Conservation (phyloP, 768 basidiomycete genomes). For the Leccinum barrowsii region DNA sequence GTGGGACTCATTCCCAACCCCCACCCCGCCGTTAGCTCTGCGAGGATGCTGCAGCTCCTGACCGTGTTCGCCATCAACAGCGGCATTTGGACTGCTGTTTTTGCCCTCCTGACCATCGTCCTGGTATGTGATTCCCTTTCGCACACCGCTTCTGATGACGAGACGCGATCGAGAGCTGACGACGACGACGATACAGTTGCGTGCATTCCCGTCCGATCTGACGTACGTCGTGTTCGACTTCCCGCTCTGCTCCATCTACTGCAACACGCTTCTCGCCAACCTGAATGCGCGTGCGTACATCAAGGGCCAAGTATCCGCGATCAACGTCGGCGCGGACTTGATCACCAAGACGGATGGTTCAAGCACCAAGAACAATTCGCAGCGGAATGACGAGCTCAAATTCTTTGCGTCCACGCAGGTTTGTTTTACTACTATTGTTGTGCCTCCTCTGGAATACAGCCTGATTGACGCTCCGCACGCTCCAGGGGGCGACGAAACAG, state of each 20-base stretch:
- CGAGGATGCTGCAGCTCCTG: conserved; percentile 3
- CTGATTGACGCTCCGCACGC: neutral
- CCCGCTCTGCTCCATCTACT: conserved; percentile 1
- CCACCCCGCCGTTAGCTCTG: neutral
- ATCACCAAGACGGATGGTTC: neutral
- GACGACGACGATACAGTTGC: neutral
- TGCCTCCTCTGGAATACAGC: neutral
- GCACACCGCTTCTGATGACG: neutral
- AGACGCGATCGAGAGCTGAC: neutral
- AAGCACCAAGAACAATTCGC: neutral
- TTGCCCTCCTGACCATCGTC: neutral
- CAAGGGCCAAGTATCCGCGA: neutral
- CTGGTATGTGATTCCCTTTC: neutral
- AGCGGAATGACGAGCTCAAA: neutral
- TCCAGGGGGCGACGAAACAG: neutral
- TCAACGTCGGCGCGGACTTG: neutral
- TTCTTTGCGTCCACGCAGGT: conserved; percentile 2
- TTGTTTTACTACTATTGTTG: neutral
- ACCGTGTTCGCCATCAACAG: conserved; percentile 6
- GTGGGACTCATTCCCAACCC: neutral
- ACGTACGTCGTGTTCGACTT: conserved; percentile 2
- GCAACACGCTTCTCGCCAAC: conserved; percentile 5
- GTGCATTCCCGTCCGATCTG: neutral
- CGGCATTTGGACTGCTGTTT: conserved; percentile 2
- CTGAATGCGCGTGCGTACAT: conserved; percentile 3